These are phyloP conservation scores for Tritrichomonas musculus DNA, from an alignment of 208 protist species.

Conservation along the genomic window DNA sequence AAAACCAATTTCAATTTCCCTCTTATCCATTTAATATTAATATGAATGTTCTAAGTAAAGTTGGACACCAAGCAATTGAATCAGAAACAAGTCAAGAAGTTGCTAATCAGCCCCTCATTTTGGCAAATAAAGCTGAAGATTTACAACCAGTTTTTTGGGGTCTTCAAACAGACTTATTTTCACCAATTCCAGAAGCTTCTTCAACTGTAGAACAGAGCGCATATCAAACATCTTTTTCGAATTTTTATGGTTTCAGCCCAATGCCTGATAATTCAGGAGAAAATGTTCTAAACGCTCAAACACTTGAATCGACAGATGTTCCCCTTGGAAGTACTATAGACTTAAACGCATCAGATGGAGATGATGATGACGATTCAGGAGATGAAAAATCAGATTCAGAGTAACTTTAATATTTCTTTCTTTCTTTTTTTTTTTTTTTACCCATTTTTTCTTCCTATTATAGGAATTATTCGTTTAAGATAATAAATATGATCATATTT, in stretches of 20 bases:
- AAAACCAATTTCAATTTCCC: not conserved
- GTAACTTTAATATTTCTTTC: no score
- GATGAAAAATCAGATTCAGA: no score
- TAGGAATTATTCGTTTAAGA: no score
- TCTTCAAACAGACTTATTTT: not conserved
- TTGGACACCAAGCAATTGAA: not conserved
- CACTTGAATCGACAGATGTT: no score
- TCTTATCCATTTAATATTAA: not conserved
- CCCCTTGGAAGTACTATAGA: no score
- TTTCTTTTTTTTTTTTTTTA: no score
- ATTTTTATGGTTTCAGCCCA: not conserved
- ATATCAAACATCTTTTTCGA: not conserved
- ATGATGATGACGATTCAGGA: no score
- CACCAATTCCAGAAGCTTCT: not conserved
- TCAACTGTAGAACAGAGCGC: not conserved
- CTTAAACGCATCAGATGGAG: no score
- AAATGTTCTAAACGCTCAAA: no score
- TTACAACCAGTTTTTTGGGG: not conserved
- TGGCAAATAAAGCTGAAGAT: not conserved
- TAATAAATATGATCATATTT: no score
- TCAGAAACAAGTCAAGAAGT: not conserved
- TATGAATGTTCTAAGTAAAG: not conserved
- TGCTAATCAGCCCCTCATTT: not conserved
- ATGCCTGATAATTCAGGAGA: no score
- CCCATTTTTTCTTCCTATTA: no score